Percentiles rank a stretch among this genome's conserved stretches.
phyloP scores from a whole-genome alignment of 176 grass and related monocot species.

The Bonia amplexicaulis region DNA sequence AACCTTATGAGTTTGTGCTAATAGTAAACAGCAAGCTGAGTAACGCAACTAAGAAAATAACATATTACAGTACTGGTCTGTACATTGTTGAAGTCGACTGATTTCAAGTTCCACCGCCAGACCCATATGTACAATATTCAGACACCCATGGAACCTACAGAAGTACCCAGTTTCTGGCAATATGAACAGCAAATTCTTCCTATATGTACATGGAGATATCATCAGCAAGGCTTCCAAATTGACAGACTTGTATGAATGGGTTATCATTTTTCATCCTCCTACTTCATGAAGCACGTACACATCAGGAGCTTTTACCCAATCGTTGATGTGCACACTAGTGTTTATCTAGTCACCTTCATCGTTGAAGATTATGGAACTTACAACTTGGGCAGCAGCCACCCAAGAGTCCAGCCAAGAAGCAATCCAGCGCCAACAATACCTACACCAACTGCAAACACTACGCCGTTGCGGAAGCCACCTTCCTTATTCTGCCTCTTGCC shows the following conservation, averaged over 20 bases:
- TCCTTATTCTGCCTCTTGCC: conserved; percentile 35
- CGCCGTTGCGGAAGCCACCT: conserved; percentile 27
- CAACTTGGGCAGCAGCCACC: conserved; percentile 59
- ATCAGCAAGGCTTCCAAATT: conserved; percentile 24
- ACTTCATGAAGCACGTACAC: conserved; percentile 2
- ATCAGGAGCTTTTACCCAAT: neutral
- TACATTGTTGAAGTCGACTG: conserved; percentile 51
- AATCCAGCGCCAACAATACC: conserved; percentile 71
- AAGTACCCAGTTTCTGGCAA: conserved; percentile 16
- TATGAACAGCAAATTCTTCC: conserved; percentile 32
- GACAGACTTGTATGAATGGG: conserved; percentile 1
- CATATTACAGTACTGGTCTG: conserved; percentile 24
- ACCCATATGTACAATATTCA: conserved; percentile 22
- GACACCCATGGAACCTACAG: neutral
- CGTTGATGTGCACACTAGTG: neutral
- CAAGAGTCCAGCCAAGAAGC: conserved; percentile 86
- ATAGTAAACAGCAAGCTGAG: neutral
- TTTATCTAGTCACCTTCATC: neutral
- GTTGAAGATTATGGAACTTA: conserved; percentile 6
- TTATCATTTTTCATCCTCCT: neutral
- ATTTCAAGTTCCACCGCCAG: conserved; percentile 42
- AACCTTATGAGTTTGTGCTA: neutral
- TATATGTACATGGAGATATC: conserved; percentile 30
- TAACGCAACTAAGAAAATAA: conserved; percentile 20
- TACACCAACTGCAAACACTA: conserved; percentile 69